phyloP scores from a whole-genome alignment of 2,329 filamentous ascomycete genomes.

The Aspergillus fructus region DNA sequence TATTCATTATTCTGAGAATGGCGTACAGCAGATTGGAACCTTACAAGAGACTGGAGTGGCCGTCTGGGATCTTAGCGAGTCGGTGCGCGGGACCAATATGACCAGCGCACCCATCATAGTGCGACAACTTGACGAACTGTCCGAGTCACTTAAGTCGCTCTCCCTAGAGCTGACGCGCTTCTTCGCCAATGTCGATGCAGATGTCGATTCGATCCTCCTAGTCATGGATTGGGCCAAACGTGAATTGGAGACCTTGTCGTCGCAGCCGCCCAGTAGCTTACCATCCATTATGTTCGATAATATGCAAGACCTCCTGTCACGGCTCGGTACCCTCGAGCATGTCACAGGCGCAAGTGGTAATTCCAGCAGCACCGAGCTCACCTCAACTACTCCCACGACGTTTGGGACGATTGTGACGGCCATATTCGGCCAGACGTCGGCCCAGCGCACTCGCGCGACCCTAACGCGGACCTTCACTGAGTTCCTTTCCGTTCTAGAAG shows the following conservation, averaged over 20 bases:
- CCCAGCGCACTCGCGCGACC: slow-evolving; percentile 76
- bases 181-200: slow-evolving; percentile 89
- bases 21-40: slow-evolving; percentile 79
- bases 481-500: slow-evolving; percentile 82
- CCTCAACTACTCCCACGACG: slow-evolving; percentile 56
- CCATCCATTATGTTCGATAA: slow-evolving; percentile 75
- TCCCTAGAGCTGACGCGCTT: slow-evolving; percentile 86
- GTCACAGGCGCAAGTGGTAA: slow-evolving; percentile 30
- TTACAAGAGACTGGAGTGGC: slow-evolving; percentile 89
- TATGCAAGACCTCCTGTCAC: slow-evolving; percentile 72
- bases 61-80: slow-evolving; percentile 93
- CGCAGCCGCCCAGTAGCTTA: slow-evolving; percentile 61
- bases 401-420: slow-evolving; percentile 68
- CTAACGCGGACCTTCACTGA: slow-evolving; percentile 86
- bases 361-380: slow-evolving; percentile 21
- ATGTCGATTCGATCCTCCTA: slow-evolving; percentile 87
- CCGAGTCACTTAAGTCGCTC: slow-evolving; percentile 79
- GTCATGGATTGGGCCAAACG: slow-evolving; percentile 96
- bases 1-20: slow-evolving; percentile 91
- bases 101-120: slow-evolving; percentile 85
- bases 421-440: slow-evolving; percentile 75
- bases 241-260: slow-evolving; percentile 71
- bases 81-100: slow-evolving; percentile 85
- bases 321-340: slow-evolving; percentile 44
- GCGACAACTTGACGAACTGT: slow-evolving; percentile 77